A percentile compares a stretch with the other conserved stretches of the same genome.
These are phyloP conservation scores for Fusarium hostae DNA, from an alignment of 2,329 filamentous ascomycete genomes.

Conservation along the genomic window DNA sequence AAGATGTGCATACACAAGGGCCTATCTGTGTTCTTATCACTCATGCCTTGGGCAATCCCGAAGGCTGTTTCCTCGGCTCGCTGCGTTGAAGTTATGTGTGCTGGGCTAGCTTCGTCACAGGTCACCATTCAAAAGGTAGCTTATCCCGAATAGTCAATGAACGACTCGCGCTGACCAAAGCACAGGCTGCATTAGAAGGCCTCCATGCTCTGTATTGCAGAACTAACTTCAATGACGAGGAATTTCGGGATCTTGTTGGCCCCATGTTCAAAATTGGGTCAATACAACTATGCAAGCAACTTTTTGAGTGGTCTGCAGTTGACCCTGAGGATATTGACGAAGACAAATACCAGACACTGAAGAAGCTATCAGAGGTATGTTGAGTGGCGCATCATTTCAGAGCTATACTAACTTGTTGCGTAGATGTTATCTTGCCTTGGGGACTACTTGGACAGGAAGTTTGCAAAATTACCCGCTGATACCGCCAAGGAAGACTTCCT, in stretches of 20 bases:
- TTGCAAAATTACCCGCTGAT: conserved; percentile 70
- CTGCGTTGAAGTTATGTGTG: conserved; percentile 76
- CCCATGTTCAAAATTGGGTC: conserved; percentile 81
- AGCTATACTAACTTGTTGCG: background rate
- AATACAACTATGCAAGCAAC: conserved; percentile 75
- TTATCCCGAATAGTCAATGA: background rate
- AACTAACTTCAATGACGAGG: conserved; percentile 77
- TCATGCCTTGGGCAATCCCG: conserved; percentile 88
- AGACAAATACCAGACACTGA: conserved; percentile 89
- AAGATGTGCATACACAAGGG: conserved; percentile 79
- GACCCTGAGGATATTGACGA: conserved; percentile 88
- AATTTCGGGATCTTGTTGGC: conserved; percentile 81
- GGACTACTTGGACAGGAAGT: conserved; percentile 84
- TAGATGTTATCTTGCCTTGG: conserved; percentile 88
- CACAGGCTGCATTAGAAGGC: conserved; percentile 81
- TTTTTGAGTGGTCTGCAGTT: conserved; percentile 84
- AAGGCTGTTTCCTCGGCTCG: conserved; percentile 79
- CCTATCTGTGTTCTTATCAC: conserved; percentile 79
- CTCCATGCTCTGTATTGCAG: conserved; percentile 85
- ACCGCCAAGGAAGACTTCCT: conserved; percentile 79
- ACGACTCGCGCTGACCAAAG: conserved; percentile 15
- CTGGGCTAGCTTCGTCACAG: conserved; percentile 75
- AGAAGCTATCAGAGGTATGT: conserved; percentile 90
- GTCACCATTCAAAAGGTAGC: conserved; percentile 77
- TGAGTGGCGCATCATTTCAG: background rate